Conservation (phyloP, 2,329 filamentous ascomycete species). For the Fusarium clavum region DNA sequence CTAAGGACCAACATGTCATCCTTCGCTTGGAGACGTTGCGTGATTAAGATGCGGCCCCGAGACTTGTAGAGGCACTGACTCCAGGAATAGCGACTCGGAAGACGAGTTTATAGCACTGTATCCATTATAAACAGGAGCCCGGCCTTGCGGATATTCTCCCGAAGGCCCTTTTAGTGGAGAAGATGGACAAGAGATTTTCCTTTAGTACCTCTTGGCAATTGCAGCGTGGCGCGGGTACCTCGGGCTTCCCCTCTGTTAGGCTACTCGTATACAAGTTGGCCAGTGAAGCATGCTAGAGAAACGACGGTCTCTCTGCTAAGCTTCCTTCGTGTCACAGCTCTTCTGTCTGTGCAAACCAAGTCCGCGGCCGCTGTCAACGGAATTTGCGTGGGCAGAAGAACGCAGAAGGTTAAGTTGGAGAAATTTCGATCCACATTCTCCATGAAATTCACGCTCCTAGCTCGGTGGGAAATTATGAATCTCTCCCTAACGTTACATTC, state of each 20-base stretch:
- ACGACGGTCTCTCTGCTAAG: background rate
- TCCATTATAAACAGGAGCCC: background rate
- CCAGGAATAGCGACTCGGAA: background rate
- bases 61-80: background rate
- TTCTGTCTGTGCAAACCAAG: background rate
- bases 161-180: background rate
- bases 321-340: background rate
- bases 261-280: background rate
- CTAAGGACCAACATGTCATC: background rate
- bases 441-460: background rate
- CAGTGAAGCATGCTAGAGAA: background rate
- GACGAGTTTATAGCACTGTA: background rate
- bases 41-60: background rate
- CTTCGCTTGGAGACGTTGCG: slow-evolving; percentile 2
- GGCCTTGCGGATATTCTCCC: background rate
- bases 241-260: background rate
- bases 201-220: background rate
- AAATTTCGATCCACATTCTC: background rate
- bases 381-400: background rate
- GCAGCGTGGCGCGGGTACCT: background rate
- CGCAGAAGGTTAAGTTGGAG: background rate
- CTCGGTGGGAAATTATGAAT: background rate
- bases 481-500: background rate
- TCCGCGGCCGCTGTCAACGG: slow-evolving; percentile 3
- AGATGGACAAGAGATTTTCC: background rate